These are phyloP conservation scores for Geranium rotundifolium DNA, from an alignment of 345 rosid genomes.

Conservation along the genomic window DNA sequence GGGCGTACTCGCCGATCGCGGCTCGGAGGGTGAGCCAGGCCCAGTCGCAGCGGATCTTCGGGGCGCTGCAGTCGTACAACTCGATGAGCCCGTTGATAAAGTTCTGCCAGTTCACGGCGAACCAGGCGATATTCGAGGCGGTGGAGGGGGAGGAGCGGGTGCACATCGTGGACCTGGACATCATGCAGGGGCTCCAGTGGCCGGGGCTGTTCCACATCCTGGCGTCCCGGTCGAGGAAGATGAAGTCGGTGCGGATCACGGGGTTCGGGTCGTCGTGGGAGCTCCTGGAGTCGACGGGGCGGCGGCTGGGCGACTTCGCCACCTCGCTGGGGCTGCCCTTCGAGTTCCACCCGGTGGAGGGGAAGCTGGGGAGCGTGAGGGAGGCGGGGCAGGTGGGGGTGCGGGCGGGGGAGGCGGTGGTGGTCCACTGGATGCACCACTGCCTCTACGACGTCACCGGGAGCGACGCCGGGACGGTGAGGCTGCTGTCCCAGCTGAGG, in stretches of 20 bases:
- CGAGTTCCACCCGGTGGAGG: conserved; percentile 69
- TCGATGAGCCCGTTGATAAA: conserved; percentile 66
- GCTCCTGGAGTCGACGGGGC: conserved; percentile 74
- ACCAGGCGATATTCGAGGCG: conserved; percentile 86
- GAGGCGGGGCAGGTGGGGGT: conserved; percentile 52
- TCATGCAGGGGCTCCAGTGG: conserved; percentile 99
- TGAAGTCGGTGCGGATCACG: conserved; percentile 67
- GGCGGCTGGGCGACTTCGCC: conserved; percentile 80
- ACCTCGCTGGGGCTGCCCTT: conserved; percentile 62
- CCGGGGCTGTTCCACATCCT: conserved; percentile 95
- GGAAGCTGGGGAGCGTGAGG: conserved; percentile 53
- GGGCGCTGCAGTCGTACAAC: conserved; percentile 74
- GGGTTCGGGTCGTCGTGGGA: conserved; percentile 79
- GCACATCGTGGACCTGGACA: conserved; percentile 86
- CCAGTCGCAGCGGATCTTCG: conserved; percentile 63
- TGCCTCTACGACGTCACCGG: conserved; percentile 80
- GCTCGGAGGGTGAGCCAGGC: conserved; percentile 28
- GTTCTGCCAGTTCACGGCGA: conserved; percentile 95
- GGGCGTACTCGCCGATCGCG: conserved; percentile 37
- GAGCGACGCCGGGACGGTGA: conserved; percentile 47
- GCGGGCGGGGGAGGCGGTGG: conserved; percentile 52
- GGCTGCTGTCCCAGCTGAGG: conserved; percentile 38
- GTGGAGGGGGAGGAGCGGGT: conserved; percentile 68
- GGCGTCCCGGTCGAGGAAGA: conserved; percentile 65
- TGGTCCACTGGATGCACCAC: conserved; percentile 98